Percentiles rank a stretch among this genome's conserved stretches.
Evolutionary conservation across 441 rosid species (phyloP).

Genomic region (Viola pubescens): DNA sequence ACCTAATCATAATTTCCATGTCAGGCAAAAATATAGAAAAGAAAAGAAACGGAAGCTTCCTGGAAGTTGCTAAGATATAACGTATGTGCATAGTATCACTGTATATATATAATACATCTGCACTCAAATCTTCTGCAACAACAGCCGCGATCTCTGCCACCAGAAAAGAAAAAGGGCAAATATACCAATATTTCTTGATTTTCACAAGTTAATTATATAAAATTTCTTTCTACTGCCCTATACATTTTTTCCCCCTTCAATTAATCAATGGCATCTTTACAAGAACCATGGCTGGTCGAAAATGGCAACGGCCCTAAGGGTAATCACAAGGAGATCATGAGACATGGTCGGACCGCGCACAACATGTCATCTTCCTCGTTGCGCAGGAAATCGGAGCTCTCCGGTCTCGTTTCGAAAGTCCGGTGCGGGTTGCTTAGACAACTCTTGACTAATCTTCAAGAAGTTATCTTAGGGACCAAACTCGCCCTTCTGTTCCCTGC

Average conservation of each 20-base stretch:
- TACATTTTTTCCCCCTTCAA: background rate
- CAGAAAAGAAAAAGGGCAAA: no score
- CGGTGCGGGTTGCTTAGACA: conserved; percentile 29
- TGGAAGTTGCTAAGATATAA: no score
- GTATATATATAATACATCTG: no score
- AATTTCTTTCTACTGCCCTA: background rate
- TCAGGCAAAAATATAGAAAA: no score
- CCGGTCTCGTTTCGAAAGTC: conserved; percentile 46
- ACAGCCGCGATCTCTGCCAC: background rate
- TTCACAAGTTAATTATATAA: background rate
- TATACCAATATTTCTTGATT: no score
- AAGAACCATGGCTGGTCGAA: conserved; percentile 34
- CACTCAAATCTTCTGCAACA: no score
- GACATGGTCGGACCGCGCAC: conserved; percentile 53
- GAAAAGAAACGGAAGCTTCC: no score
- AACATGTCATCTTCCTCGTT: conserved; percentile 74
- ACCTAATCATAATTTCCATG: no score
- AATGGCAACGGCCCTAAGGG: conserved; percentile 31
- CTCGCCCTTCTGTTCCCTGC: conserved; percentile 53
- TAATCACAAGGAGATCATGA: conserved; percentile 23
- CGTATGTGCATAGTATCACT: no score
- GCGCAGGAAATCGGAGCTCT: conserved; percentile 68
- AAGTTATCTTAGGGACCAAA: conserved; percentile 62
- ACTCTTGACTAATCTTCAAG: conserved; percentile 47
- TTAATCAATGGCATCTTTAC: conserved; percentile 20